These are phyloP conservation scores for Picochlorum sp. DNA, from an alignment of 139 green algal genomes.

Conservation along the genomic window DNA sequence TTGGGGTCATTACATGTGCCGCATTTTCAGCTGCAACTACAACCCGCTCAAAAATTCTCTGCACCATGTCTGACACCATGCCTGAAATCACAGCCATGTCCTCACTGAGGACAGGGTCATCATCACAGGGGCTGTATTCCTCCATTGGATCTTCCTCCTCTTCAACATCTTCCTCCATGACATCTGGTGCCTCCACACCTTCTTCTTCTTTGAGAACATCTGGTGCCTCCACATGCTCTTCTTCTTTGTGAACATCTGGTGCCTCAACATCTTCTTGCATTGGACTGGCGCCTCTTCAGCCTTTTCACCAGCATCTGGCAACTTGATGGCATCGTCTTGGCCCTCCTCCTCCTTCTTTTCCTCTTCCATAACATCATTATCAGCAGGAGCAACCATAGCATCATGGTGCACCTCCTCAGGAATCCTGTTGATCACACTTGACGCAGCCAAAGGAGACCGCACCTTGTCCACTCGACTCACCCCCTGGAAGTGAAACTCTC, in stretches of 20 bases:
- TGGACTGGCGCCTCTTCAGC: too few species aligned
- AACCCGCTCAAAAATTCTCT: not conserved
- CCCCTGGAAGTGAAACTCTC: constrained; percentile 24
- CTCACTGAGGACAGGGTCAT: not conserved
- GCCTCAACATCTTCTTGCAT: too few species aligned
- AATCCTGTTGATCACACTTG: not conserved
- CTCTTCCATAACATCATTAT: not conserved
- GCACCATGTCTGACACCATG: not conserved
- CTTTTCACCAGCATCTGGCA: not conserved
- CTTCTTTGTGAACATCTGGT: too few species aligned
- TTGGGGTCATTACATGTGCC: not conserved
- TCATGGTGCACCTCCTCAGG: not conserved
- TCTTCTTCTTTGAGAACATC: too few species aligned
- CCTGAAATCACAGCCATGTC: not conserved
- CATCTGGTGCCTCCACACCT: too few species aligned
- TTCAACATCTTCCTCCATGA: too few species aligned
- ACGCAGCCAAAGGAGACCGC: not conserved
- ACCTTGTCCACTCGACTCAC: not conserved
- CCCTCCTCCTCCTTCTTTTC: not conserved
- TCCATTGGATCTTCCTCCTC: too few species aligned
- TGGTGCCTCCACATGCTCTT: too few species aligned
- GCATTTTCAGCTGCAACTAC: not conserved
- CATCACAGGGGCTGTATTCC: too few species aligned
- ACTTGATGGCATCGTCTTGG: not conserved
- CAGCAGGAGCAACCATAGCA: not conserved